These are phyloP conservation scores for Eucalyptus curtisii DNA, from an alignment of 345 rosid species.

Conservation along the genomic window DNA sequence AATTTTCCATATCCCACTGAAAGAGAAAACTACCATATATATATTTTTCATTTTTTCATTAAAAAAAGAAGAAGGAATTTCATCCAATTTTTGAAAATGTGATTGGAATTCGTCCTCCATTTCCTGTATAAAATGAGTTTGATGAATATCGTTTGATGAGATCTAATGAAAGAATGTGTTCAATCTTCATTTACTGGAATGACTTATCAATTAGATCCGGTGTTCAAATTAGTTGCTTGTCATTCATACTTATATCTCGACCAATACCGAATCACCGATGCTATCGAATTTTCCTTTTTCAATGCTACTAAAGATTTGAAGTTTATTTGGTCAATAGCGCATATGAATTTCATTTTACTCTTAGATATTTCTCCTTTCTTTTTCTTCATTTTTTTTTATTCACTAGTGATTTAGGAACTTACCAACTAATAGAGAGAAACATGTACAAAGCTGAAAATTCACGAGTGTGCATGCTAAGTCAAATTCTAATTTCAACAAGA, in stretches of 20 bases:
- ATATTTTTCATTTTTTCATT: too few species aligned
- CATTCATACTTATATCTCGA: neutral
- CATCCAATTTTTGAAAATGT: neutral
- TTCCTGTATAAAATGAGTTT: neutral
- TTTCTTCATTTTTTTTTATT: too few species aligned
- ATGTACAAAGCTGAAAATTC: too few species aligned
- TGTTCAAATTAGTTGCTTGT: rapidly evolving
- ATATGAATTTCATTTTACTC: too few species aligned
- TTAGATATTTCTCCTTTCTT: too few species aligned
- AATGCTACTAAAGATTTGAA: too few species aligned
- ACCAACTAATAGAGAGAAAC: too few species aligned
- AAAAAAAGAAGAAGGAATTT: neutral
- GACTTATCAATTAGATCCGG: neutral
- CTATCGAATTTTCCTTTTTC: neutral
- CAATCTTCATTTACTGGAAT: neutral
- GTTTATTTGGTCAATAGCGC: too few species aligned
- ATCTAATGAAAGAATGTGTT: neutral
- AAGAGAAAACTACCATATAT: too few species aligned
- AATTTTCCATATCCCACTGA: too few species aligned
- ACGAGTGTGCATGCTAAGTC: too few species aligned
- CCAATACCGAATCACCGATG: rapidly evolving
- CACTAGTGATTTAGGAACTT: neutral
- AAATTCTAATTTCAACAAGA: too few species aligned
- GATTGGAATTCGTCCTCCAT: neutral
- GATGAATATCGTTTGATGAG: neutral